These are phyloP conservation scores for Peronospora farinosa DNA, from an alignment of 352 stramenopile genomes.

Conservation along the genomic window DNA sequence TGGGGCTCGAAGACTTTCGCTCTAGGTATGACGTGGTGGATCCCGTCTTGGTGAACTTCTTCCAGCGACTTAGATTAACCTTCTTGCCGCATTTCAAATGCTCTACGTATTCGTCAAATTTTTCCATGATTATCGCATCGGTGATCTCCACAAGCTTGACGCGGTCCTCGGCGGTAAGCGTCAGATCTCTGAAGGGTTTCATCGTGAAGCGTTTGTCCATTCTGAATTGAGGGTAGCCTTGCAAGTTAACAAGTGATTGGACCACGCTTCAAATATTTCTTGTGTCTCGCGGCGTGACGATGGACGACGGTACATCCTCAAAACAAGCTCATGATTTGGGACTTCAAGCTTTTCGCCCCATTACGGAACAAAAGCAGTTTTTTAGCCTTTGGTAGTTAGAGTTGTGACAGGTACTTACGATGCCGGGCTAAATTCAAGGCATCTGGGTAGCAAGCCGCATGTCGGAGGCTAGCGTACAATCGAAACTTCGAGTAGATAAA, in stretches of 20 bases:
- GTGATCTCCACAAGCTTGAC: conserved; percentile 13
- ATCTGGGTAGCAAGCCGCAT: too few relatives aligned
- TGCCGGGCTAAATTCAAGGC: too few relatives aligned
- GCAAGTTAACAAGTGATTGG: conserved; percentile 12
- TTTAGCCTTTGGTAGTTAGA: too few relatives aligned
- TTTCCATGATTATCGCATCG: conserved; percentile 11
- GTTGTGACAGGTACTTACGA: too few relatives aligned
- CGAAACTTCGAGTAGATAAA: too few relatives aligned
- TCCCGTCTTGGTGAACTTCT: conserved; percentile 16
- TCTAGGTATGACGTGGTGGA: conserved; percentile 14
- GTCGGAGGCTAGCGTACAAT: too few relatives aligned
- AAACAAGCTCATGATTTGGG: too few relatives aligned
- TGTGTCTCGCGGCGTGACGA: not conserved
- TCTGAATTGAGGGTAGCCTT: not conserved
- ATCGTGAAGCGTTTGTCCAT: conserved; percentile 23
- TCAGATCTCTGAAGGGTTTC: conserved; percentile 12
- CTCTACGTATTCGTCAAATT: conserved; percentile 22
- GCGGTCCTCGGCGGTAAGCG: conserved; percentile 1
- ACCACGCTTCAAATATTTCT: not conserved
- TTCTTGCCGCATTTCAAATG: conserved; percentile 11
- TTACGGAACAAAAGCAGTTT: too few relatives aligned
- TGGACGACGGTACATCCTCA: conserved; percentile 1
- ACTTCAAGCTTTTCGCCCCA: too few relatives aligned
- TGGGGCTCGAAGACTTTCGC: conserved; percentile 9
- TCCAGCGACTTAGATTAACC: conserved; percentile 18